These are phyloP conservation scores for Xylaria cubensis DNA, from an alignment of 495 filamentous ascomycete genomes.

Conservation along the genomic window DNA sequence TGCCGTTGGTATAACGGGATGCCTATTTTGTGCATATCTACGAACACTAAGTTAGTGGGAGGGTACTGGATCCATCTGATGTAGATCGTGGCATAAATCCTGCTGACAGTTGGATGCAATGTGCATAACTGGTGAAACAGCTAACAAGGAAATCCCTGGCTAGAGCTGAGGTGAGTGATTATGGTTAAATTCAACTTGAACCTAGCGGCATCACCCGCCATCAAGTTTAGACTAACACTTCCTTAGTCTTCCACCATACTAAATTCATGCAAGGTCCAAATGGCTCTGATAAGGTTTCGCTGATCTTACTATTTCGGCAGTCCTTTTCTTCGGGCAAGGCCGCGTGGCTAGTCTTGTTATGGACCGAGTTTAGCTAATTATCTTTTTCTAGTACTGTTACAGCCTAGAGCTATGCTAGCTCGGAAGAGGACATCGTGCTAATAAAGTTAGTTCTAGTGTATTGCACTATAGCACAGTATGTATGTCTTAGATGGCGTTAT, in stretches of 20 bases:
- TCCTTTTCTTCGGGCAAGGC: background rate
- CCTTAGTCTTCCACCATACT: too few species aligned
- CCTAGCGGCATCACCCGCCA: conserved; percentile 1
- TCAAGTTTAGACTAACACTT: background rate
- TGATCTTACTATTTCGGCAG: background rate
- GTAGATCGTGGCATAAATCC: background rate
- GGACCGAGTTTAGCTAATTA: background rate
- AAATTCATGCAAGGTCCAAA: conserved; percentile 5
- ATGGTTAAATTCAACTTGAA: background rate
- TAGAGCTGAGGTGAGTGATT: background rate
- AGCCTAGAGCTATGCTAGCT: background rate
- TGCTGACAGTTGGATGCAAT: background rate
- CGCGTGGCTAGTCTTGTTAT: background rate
- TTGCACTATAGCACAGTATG: background rate
- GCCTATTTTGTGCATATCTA: background rate
- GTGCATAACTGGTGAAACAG: conserved; percentile 13
- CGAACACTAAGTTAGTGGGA: background rate
- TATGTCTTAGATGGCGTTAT: conserved; percentile 5
- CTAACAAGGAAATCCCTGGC: background rate
- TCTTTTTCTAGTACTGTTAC: background rate
- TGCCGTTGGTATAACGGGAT: background rate
- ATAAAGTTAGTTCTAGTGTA: background rate
- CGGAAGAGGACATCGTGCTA: background rate
- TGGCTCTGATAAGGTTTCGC: background rate
- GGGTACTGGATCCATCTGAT: too few species aligned